phyloP scores from a whole-genome alignment of 192 early-diverging fungal species.

The Gaertneriomyces sp. region DNA sequence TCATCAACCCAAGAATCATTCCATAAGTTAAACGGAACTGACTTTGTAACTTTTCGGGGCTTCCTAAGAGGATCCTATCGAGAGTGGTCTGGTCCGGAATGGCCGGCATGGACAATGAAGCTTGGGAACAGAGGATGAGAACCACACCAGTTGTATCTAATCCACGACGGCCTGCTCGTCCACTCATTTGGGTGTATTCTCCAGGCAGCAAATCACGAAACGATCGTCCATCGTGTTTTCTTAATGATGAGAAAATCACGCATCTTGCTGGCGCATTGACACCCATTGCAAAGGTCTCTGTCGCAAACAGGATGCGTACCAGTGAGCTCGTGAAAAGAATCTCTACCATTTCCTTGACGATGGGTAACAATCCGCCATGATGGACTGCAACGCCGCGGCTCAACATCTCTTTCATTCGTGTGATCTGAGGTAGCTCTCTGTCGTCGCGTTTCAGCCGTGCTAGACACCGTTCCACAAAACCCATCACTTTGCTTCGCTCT shows the following conservation, averaged over 20 bases:
- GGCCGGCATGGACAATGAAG: background rate
- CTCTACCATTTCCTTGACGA: constrained; percentile 98
- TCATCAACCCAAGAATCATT: constrained; percentile 95
- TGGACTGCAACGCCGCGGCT: constrained; percentile 94
- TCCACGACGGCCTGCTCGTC: constrained; percentile 92
- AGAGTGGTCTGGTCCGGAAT: constrained; percentile 35
- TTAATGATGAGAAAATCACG: constrained; percentile 87
- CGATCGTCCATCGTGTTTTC: constrained; percentile 88
- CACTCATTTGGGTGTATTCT: constrained; percentile 99
- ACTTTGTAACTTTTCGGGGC: constrained; percentile 83
- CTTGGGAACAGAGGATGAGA: constrained; percentile 66
- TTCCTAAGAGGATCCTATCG: constrained; percentile 79
- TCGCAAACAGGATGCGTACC: constrained; percentile 92
- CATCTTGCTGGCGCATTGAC: constrained; percentile 95
- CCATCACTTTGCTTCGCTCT: constrained; percentile 82
- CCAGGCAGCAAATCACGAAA: constrained; percentile 87
- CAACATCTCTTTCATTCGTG: constrained; percentile 77
- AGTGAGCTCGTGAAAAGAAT: constrained; percentile 87
- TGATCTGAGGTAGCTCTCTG: constrained; percentile 82
- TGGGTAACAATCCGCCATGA: constrained; percentile 93
- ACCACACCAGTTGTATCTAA: constrained; percentile 89
- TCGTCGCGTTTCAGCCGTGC: constrained; percentile 80
- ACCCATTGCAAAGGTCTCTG: constrained; percentile 99
- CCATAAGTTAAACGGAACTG: constrained; percentile 97
- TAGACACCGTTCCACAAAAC: constrained; percentile 79